phyloP scores from a whole-genome alignment of 1,284 basidiomycete species.

The Fomitopsis pinicola region DNA sequence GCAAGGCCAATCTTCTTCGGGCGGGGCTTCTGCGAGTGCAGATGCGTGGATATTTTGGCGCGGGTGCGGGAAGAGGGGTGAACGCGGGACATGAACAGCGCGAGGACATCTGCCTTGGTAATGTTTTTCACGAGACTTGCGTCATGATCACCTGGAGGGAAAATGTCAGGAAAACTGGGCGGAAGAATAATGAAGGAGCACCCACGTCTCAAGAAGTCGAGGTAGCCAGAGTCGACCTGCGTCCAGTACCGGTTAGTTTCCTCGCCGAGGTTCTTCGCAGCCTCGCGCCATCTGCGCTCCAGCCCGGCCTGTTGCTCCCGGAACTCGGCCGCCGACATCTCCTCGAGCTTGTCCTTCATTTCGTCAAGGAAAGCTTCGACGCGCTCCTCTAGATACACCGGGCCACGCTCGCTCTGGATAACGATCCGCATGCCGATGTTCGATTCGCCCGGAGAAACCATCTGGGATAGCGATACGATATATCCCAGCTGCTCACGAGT shows the following conservation, averaged over 20 bases:
- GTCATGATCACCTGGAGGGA: slow-evolving; percentile 56
- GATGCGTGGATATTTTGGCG: slow-evolving; percentile 80
- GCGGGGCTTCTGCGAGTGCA: slow-evolving; percentile 64
- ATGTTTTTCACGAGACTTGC: slow-evolving; percentile 58
- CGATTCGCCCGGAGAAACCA: slow-evolving; percentile 55
- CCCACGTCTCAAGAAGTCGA: slow-evolving; percentile 72
- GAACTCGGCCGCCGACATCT: slow-evolving; percentile 53
- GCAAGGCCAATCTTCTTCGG: slow-evolving; percentile 59
- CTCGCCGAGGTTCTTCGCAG: slow-evolving; percentile 66
- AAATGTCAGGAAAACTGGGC: slow-evolving; percentile 5
- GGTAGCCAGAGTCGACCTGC: slow-evolving; percentile 73
- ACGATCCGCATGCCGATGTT: slow-evolving; percentile 82
- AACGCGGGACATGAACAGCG: slow-evolving; percentile 68
- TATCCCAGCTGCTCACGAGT: slow-evolving; percentile 98
- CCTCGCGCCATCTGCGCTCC: slow-evolving; percentile 68
- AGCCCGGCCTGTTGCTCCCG: slow-evolving; percentile 50
- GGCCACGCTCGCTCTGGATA: slow-evolving; percentile 86
- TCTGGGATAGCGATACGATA: slow-evolving; percentile 63
- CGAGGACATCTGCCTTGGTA: slow-evolving; percentile 77
- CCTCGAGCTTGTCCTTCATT: slow-evolving; percentile 46
- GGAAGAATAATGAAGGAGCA: slow-evolving; percentile 26
- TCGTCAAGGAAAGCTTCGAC: slow-evolving; percentile 84
- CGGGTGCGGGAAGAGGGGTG: slow-evolving; percentile 69
- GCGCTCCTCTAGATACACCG: slow-evolving; percentile 84
- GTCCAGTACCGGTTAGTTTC: slow-evolving; percentile 64